These are phyloP conservation scores for Triticum monococcum DNA, from an alignment of 176 grass and related monocot species.

Conservation along the genomic window DNA sequence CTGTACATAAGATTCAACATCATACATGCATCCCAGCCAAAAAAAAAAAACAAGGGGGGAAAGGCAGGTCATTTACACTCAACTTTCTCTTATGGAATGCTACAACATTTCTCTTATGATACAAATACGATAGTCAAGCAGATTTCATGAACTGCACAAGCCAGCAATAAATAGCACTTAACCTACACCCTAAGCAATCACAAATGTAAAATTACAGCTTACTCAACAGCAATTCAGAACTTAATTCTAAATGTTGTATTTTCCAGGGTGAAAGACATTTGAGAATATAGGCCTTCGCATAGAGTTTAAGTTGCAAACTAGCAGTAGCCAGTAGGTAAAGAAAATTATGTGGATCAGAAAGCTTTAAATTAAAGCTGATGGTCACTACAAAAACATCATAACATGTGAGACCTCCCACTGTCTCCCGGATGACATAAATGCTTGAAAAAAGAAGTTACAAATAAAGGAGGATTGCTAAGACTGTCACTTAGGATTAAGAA, in stretches of 20 bases:
- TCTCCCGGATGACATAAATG: neutral
- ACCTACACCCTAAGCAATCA: neutral
- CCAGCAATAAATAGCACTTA: neutral
- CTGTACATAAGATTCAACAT: conserved; percentile 51
- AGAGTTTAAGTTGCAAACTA: conserved; percentile 6
- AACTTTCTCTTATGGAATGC: neutral
- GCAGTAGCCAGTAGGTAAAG: neutral
- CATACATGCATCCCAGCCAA: neutral
- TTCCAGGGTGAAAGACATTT: conserved; percentile 12
- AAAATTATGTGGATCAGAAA: neutral
- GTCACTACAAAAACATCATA: conserved; percentile 14
- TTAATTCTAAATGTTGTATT: neutral
- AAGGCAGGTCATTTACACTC: conserved; percentile 9
- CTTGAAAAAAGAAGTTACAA: neutral
- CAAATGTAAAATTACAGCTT: neutral
- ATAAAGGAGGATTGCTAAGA: neutral
- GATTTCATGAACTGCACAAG: neutral
- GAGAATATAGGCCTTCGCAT: neutral
- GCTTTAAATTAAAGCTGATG: neutral
- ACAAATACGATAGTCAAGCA: neutral
- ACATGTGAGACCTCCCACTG: neutral
- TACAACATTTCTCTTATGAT: neutral
- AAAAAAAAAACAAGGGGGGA: conserved; percentile 8
- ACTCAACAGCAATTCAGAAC: neutral
- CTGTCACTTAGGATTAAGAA: neutral